phyloP scores from a whole-genome alignment of 2,329 filamentous ascomycete species.

The Malbranchea zuffiana region DNA sequence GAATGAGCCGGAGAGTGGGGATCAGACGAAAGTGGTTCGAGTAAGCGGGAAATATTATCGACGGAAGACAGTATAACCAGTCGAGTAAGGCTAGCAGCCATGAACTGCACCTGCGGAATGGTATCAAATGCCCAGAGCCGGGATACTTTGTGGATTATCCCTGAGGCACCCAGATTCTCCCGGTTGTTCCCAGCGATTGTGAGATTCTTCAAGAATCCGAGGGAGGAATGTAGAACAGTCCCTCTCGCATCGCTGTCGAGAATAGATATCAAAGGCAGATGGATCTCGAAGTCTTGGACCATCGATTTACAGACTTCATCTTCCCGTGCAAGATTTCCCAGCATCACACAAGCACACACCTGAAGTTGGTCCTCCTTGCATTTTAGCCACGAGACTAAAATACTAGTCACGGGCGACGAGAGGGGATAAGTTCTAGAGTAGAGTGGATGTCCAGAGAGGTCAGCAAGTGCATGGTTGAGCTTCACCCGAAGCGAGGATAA shows the following conservation, averaged over 20 bases:
- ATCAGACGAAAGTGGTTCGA: slow-evolving; percentile 24
- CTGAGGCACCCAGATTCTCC: slow-evolving; percentile 28
- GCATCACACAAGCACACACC: slow-evolving; percentile 37
- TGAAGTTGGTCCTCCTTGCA: slow-evolving; percentile 34
- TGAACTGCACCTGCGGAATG: slow-evolving; percentile 36
- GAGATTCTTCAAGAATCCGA: slow-evolving; percentile 40
- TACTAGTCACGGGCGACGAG: slow-evolving; percentile 26
- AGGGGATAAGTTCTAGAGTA: slow-evolving; percentile 33
- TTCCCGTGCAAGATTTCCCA: slow-evolving; percentile 39
- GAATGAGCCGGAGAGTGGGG: slow-evolving; percentile 21
- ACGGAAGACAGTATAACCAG: slow-evolving; percentile 30
- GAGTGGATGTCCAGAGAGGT: slow-evolving; percentile 29
- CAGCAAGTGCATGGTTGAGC: slow-evolving; percentile 32
- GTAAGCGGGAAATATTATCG: slow-evolving; percentile 29
- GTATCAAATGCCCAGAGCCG: slow-evolving; percentile 33
- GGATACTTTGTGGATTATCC: slow-evolving; percentile 30
- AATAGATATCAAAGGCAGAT: slow-evolving; percentile 31
- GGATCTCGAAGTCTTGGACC: slow-evolving; percentile 30
- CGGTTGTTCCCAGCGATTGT: slow-evolving; percentile 36
- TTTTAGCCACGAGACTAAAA: slow-evolving; percentile 32
- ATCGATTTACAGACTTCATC: slow-evolving; percentile 34
- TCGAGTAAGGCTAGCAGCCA: slow-evolving; percentile 32
- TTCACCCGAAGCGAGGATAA: slow-evolving; percentile 29
- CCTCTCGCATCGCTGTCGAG: slow-evolving; percentile 29
- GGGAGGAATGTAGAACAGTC: slow-evolving; percentile 34